Conservation (phyloP, 2,329 filamentous ascomycete genomes). For the Blastomyces parvus region DNA sequence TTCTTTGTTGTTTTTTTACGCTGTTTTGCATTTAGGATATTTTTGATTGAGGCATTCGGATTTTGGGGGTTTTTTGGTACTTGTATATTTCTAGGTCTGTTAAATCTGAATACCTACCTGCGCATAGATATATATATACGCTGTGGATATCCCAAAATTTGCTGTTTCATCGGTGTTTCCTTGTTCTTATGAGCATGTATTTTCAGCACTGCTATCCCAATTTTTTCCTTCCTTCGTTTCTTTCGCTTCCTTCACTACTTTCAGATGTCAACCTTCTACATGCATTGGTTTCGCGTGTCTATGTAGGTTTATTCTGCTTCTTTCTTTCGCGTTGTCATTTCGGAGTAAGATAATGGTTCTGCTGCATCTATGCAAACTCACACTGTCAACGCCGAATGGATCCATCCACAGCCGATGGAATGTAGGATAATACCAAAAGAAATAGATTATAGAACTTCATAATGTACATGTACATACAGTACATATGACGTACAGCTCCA, state of each 20-base stretch:
- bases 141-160: background rate
- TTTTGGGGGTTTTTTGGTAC: no score
- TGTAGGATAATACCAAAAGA: background rate
- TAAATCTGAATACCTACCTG: background rate
- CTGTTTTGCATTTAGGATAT: background rate
- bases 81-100: background rate
- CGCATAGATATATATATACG: background rate
- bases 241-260: background rate
- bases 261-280: background rate
- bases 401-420: no score
- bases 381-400: no score
- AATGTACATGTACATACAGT: no score
- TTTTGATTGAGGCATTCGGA: no score
- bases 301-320: background rate
- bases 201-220: background rate
- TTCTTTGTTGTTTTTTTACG: background rate
- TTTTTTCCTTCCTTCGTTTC: background rate
- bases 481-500: background rate
- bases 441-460: background rate
- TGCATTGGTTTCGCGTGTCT: background rate
- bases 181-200: background rate
- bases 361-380: background rate
- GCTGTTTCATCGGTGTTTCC: background rate
- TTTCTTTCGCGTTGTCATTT: no score
- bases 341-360: background rate